Evolutionary conservation across 2,329 filamentous ascomycete species (phyloP).

Genomic region (Sarocladium oryzae): DNA sequence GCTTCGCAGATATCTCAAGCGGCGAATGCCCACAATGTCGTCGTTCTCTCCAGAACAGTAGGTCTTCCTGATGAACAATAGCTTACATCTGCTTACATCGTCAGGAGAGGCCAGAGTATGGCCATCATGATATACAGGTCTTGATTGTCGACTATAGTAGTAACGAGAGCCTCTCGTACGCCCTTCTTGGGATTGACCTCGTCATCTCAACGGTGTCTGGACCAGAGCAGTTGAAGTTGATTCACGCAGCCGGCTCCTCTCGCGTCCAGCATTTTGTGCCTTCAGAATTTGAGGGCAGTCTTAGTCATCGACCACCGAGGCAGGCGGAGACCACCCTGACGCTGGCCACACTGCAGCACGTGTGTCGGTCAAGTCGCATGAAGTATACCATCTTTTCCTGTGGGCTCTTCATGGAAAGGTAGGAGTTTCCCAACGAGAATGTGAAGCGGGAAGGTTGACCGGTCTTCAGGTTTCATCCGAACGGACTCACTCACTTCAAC

Average conservation of each 20-base stretch:
- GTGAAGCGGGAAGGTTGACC: too few relatives aligned
- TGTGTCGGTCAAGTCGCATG: constrained; percentile 46
- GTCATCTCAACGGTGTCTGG: constrained; percentile 70
- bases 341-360: constrained; percentile 37
- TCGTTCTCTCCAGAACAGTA: constrained; percentile 64
- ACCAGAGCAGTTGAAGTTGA: constrained; percentile 60
- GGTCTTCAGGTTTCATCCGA: constrained; percentile 50
- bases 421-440: neutral
- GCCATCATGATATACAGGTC: constrained; percentile 55
- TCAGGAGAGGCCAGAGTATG: constrained; percentile 49
- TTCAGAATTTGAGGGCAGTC: constrained; percentile 66
- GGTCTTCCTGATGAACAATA: constrained; percentile 19
- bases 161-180: constrained; percentile 51
- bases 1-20: constrained; percentile 50
- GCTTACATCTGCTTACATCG: constrained; percentile 14
- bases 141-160: constrained; percentile 62
- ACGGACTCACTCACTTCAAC: constrained; percentile 50
- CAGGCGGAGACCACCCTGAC: neutral
- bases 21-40: constrained; percentile 56
- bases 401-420: constrained; percentile 66
- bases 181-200: constrained; percentile 65
- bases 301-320: constrained; percentile 42
- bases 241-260: constrained; percentile 60
- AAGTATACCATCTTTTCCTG: constrained; percentile 66
- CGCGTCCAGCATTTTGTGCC: constrained; percentile 65